Conservation (phyloP, 2,329 filamentous ascomycete genomes). For the Phyllosticta citriasiana region DNA sequence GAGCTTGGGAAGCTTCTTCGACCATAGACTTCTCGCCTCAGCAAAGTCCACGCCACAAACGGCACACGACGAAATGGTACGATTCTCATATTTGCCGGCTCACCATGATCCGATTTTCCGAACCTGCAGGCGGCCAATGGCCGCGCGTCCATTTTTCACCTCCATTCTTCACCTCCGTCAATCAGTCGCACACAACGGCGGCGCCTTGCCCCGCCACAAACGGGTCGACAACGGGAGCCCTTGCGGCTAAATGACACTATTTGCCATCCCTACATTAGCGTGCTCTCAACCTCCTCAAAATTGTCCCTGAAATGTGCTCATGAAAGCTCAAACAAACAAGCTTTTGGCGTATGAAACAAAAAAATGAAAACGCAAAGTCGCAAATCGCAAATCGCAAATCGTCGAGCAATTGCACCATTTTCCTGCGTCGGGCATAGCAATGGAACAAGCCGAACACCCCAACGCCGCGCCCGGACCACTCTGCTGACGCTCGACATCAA, state of each 20-base stretch:
- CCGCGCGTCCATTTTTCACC: neutral
- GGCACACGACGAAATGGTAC: neutral
- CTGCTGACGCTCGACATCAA: neutral
- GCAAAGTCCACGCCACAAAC: neutral
- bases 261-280: neutral
- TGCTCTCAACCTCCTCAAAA: neutral
- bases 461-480: neutral
- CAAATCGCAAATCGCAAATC: neutral
- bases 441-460: neutral
- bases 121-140: neutral
- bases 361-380: neutral
- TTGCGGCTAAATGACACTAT: neutral
- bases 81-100: neutral
- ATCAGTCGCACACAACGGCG: neutral
- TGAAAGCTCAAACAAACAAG: neutral
- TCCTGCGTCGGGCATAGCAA: neutral
- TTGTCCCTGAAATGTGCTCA: neutral
- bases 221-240: neutral
- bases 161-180: neutral
- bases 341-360: neutral
- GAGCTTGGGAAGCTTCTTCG: neutral
- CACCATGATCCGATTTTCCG: neutral
- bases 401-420: neutral
- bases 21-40: neutral
- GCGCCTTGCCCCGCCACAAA: neutral